Conservation (phyloP, 225 moss, liverwort and hornwort genomes). For the Sphagnum contortum region DNA sequence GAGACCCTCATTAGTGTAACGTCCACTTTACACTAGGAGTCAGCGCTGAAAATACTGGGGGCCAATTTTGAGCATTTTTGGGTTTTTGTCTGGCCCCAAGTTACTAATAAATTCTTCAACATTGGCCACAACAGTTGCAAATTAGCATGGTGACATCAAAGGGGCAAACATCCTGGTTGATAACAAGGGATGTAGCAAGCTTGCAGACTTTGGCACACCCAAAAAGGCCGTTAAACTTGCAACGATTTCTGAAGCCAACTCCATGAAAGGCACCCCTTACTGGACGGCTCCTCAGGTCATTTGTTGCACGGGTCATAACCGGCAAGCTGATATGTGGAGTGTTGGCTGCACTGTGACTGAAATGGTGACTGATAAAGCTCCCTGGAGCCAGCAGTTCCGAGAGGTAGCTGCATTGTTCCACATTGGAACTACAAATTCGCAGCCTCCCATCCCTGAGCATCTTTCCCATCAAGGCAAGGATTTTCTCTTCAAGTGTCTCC, state of each 20-base stretch:
- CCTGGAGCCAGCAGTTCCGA: slow-evolving; percentile 32
- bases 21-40: too few species aligned
- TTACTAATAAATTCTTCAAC: too few species aligned
- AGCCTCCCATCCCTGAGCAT: slow-evolving; percentile 50
- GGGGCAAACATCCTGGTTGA: slow-evolving; percentile 91
- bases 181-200: slow-evolving; percentile 92
- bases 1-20: too few species aligned
- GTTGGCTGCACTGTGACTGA: slow-evolving; percentile 42
- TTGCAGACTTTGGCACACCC: slow-evolving; percentile 86
- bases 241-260: slow-evolving; percentile 38
- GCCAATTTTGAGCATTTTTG: too few species aligned
- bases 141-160: slow-evolving; percentile 79
- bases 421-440: slow-evolving; percentile 46
- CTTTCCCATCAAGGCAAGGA: slow-evolving; percentile 23
- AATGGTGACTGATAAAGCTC: slow-evolving; percentile 40
- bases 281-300: slow-evolving; percentile 50
- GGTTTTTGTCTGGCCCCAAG: too few species aligned
- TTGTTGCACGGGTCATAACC: slow-evolving; percentile 38
- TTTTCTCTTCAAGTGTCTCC: slow-evolving; percentile 41
- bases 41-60: too few species aligned
- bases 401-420: slow-evolving; percentile 31
- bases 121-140: too few species aligned
- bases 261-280: slow-evolving; percentile 44
- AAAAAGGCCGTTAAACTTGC: slow-evolving; percentile 47
- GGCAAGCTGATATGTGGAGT: slow-evolving; percentile 50